Conservation (phyloP, 257 asterid species). For the Ballota nigra region DNA sequence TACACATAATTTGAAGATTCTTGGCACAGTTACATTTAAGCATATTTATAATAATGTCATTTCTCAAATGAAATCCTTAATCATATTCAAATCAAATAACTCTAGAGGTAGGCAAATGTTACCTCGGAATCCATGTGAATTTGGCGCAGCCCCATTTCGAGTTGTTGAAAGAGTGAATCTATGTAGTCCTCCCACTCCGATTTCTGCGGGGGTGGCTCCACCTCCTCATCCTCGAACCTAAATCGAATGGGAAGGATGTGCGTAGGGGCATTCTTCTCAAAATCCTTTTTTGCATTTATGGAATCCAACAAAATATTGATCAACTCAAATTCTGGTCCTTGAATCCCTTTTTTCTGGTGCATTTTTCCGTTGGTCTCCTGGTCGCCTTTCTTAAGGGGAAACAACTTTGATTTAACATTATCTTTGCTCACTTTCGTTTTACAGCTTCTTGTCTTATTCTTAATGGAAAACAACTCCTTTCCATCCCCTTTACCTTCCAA, state of each 20-base stretch:
- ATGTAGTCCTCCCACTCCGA: not conserved
- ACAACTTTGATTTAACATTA: too few species aligned
- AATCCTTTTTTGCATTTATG: conserved; percentile 21
- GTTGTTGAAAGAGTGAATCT: not conserved
- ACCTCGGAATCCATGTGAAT: not conserved
- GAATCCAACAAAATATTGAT: conserved; percentile 41
- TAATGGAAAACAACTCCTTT: too few species aligned
- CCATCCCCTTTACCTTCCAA: too few species aligned
- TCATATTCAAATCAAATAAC: not conserved
- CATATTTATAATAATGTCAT: not conserved
- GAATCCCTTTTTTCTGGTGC: too few species aligned
- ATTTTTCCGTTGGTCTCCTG: not conserved
- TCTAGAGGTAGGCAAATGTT: conserved; percentile 17
- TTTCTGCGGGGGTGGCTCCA: not conserved
- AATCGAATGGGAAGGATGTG: conserved; percentile 40
- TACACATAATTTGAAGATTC: not conserved
- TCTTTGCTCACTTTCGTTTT: too few species aligned
- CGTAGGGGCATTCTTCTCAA: not conserved
- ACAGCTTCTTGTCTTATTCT: too few species aligned
- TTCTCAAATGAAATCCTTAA: not conserved
- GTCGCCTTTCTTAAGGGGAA: not conserved
- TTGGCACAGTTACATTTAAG: not conserved
- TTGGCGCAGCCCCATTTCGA: not conserved
- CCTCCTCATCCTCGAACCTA: conserved; percentile 48
- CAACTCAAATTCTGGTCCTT: conserved; percentile 22